Conservation (phyloP, 768 basidiomycete species). For the Epithele typhae region DNA sequence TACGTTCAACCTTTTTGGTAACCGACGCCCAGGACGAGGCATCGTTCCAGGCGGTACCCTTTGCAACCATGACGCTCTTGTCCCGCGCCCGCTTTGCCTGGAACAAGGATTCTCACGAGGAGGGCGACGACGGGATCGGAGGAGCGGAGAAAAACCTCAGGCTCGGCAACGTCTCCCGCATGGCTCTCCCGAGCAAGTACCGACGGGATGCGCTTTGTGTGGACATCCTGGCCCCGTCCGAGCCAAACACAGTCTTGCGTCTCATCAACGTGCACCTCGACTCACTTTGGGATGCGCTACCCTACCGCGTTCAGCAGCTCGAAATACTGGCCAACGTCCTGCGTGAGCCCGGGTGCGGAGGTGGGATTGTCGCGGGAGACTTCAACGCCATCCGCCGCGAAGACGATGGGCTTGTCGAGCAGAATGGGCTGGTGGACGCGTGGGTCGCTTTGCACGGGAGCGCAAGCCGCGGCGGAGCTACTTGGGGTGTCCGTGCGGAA, state of each 20-base stretch:
- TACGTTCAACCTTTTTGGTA: too few relatives aligned
- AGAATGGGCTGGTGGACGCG: constrained; percentile 37
- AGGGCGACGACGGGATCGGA: too few relatives aligned
- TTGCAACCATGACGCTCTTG: too few relatives aligned
- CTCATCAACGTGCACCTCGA: constrained; percentile 38
- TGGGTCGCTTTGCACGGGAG: constrained; percentile 36
- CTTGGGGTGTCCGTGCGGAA: constrained; percentile 37
- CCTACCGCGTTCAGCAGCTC: constrained; percentile 21
- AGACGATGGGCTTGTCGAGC: constrained; percentile 33
- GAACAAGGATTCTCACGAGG: too few relatives aligned
- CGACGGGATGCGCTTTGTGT: constrained; percentile 29
- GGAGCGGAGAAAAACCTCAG: too few relatives aligned
- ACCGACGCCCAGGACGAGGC: too few relatives aligned
- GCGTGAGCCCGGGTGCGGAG: constrained; percentile 36
- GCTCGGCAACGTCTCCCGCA: background rate
- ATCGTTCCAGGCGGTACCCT: too few relatives aligned
- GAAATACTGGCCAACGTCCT: constrained; percentile 31
- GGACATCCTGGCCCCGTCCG: constrained; percentile 27
- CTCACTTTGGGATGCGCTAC: constrained; percentile 19
- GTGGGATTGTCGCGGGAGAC: constrained; percentile 44
- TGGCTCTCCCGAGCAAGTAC: background rate
- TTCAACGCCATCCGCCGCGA: constrained; percentile 39
- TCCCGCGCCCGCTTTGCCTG: too few relatives aligned
- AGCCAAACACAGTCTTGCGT: constrained; percentile 22
- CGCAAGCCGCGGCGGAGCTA: constrained; percentile 27